A percentile compares a stretch with the other conserved stretches of the same genome.
Conservation (phyloP, 768 basidiomycete genomes). For the Suillus alpinus region DNA sequence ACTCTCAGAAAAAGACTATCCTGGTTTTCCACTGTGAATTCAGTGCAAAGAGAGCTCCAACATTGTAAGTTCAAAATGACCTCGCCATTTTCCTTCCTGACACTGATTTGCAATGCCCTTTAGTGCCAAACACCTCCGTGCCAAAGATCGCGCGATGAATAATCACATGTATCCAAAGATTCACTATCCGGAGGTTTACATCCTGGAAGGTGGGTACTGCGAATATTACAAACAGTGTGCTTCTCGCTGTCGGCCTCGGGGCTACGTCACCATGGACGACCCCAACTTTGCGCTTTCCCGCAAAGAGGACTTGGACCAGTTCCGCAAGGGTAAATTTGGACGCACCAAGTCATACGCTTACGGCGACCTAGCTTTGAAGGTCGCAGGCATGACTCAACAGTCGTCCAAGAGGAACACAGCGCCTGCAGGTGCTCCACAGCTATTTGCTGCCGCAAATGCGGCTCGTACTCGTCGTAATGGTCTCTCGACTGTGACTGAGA, state of each 20-base stretch:
- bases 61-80: slow-evolving; percentile 64
- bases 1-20: slow-evolving; percentile 71
- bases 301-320: slow-evolving; percentile 84
- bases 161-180: slow-evolving; percentile 88
- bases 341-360: slow-evolving; percentile 92
- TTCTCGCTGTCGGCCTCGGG: slow-evolving; percentile 71
- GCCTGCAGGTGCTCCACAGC: slow-evolving; percentile 48
- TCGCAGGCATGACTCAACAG: slow-evolving; percentile 33
- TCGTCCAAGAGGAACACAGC: slow-evolving; percentile 66
- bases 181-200: slow-evolving; percentile 94
- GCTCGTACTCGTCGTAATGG: slow-evolving; percentile 63
- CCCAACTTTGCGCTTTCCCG: slow-evolving; percentile 78
- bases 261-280: slow-evolving; percentile 95
- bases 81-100: background rate
- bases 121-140: slow-evolving; percentile 92
- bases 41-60: slow-evolving; percentile 91
- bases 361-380: slow-evolving; percentile 63
- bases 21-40: slow-evolving; percentile 99
- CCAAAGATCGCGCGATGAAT: slow-evolving; percentile 86
- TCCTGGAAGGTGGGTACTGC: slow-evolving; percentile 95
- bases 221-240: slow-evolving; percentile 74
- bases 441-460: slow-evolving; percentile 70
- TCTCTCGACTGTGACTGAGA: slow-evolving; percentile 66
- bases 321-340: slow-evolving; percentile 84
- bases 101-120: slow-evolving; percentile 4